Percentiles rank a stretch among this genome's conserved stretches.
Conservation (phyloP, 129 eudicot species). For the Oenanthe sinensis region DNA sequence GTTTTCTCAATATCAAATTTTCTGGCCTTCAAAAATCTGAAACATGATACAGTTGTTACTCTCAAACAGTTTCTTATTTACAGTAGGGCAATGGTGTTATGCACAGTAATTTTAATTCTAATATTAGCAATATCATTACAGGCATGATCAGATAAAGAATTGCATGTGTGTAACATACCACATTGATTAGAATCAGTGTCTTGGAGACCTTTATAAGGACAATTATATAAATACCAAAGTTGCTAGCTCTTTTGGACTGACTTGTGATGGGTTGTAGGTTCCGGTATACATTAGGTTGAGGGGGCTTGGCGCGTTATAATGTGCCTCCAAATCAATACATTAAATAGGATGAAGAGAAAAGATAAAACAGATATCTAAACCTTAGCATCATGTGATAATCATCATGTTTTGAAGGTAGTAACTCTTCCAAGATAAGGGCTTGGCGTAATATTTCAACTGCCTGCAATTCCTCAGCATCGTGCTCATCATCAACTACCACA, state of each 20-base stretch:
- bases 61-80: not conserved
- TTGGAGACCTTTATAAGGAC: too few species aligned
- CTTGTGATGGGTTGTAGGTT: too few species aligned
- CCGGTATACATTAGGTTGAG: too few species aligned
- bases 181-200: too few species aligned
- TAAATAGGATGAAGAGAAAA: not conserved
- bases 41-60: not conserved
- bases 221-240: too few species aligned
- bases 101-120: not conserved
- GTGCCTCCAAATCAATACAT: not conserved
- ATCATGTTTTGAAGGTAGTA: conserved; percentile 82
- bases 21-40: conserved; percentile 46
- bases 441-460: conserved; percentile 86
- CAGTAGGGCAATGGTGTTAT: not conserved
- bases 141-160: not conserved
- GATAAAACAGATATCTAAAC: conserved; percentile 12
- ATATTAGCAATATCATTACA: not conserved
- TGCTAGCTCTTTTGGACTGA: too few species aligned
- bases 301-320: too few species aligned
- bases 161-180: not conserved
- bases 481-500: conserved; percentile 70
- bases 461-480: conserved; percentile 69
- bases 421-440: conserved; percentile 63
- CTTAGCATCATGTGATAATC: conserved; percentile 84
- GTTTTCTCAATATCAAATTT: conserved; percentile 48